Conservation (phyloP, 2,329 filamentous ascomycete genomes). For the Alternaria infectoria region DNA sequence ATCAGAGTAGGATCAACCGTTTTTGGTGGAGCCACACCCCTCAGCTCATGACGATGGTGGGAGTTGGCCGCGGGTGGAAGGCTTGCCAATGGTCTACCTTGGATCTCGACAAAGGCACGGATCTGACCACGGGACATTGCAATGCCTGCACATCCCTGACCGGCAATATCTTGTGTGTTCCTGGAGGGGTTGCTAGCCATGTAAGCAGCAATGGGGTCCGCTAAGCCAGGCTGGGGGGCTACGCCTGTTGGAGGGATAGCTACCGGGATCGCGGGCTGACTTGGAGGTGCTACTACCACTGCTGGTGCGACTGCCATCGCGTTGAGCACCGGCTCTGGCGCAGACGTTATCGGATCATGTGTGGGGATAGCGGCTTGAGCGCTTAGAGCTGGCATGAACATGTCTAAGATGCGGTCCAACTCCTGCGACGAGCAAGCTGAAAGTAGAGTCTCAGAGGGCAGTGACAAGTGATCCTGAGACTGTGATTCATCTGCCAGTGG, state of each 20-base stretch:
- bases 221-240: background rate
- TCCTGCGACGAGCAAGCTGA: background rate
- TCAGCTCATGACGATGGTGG: background rate
- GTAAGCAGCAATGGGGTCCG: background rate
- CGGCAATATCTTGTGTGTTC: background rate
- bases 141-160: background rate
- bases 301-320: background rate
- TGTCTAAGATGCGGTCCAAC: background rate
- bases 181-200: background rate
- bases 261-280: background rate
- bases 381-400: background rate
- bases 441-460: background rate
- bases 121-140: constrained; percentile 1
- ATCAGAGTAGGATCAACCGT: background rate
- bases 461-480: background rate
- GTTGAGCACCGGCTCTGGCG: background rate
- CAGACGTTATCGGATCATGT: background rate
- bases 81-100: background rate
- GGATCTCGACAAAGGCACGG: background rate
- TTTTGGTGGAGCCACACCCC: background rate
- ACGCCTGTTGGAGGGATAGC: background rate
- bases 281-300: background rate
- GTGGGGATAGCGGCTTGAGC: background rate
- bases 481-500: background rate
- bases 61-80: background rate